These are phyloP conservation scores for Plasmodium yoelii DNA, from an alignment of 169 alveolate species.

Conservation along the genomic window DNA sequence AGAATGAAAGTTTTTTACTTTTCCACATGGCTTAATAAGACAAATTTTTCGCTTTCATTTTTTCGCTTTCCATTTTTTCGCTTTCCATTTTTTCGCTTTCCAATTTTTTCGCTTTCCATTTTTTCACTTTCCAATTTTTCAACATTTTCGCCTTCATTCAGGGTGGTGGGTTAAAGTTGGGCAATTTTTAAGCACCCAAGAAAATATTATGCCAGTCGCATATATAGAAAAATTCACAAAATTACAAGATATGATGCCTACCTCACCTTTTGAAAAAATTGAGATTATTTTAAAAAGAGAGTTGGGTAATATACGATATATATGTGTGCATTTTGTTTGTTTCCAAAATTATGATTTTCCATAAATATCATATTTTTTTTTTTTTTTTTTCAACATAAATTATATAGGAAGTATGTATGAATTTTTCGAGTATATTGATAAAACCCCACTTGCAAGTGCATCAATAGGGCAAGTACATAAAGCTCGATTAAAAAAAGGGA, in stretches of 20 bases:
- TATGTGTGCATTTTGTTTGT: too few relatives aligned
- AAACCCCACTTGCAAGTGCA: slow-evolving; percentile 88
- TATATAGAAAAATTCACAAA: slow-evolving; percentile 89
- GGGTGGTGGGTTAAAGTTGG: slow-evolving; percentile 96
- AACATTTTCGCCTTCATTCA: too few relatives aligned
- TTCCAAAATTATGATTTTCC: too few relatives aligned
- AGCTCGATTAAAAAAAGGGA: slow-evolving; percentile 78
- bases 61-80: too few relatives aligned
- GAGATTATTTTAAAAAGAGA: slow-evolving; percentile 86
- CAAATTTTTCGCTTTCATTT: too few relatives aligned
- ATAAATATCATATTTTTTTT: too few relatives aligned
- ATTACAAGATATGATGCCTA: slow-evolving; percentile 93
- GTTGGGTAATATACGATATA: slow-evolving; percentile 79
- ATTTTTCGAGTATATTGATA: slow-evolving; percentile 81
- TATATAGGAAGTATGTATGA: slow-evolving; percentile 39
- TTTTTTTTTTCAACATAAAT: too few relatives aligned
- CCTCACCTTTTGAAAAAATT: slow-evolving; percentile 83
- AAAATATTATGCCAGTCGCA: slow-evolving; percentile 91
- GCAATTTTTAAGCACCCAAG: slow-evolving; percentile 92
- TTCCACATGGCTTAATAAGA: background rate
- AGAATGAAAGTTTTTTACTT: background rate
- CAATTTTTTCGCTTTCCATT: too few relatives aligned
- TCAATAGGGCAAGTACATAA: slow-evolving; percentile 90
- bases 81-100: too few relatives aligned
- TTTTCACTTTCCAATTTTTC: too few relatives aligned